phyloP scores from a whole-genome alignment of 2,329 filamentous ascomycete genomes.

The Rasamsonia emersonii region DNA sequence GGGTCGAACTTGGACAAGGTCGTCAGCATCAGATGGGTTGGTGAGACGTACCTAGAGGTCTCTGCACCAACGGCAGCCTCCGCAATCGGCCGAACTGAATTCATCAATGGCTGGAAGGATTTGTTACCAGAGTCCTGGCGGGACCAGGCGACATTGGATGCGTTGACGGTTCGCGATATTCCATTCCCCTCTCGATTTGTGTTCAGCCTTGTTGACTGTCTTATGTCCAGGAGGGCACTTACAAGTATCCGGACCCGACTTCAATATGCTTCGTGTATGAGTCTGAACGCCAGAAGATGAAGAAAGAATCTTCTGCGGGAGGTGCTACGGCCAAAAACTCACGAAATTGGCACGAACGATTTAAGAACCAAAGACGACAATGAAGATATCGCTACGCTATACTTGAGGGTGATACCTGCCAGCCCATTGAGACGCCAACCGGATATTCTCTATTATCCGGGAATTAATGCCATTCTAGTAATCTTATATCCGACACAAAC shows the following conservation, averaged over 20 bases:
- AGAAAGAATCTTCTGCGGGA: conserved; percentile 17
- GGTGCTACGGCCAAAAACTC: conserved; percentile 24
- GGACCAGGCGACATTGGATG: conserved; percentile 22
- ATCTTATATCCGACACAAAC: neutral
- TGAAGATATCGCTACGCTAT: conserved; percentile 13
- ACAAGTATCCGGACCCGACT: conserved; percentile 26
- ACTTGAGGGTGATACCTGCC: no score
- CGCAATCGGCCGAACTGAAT: conserved; percentile 25
- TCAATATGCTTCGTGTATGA: conserved; percentile 28
- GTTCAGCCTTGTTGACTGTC: conserved; percentile 1
- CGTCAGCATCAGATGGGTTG: conserved; percentile 28
- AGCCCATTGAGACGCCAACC: no score
- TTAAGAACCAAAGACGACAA: conserved; percentile 27
- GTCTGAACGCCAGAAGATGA: conserved; percentile 20
- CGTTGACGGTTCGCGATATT: conserved; percentile 20
- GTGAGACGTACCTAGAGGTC: conserved; percentile 32
- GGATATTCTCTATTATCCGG: conserved; percentile 1
- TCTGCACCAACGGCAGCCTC: conserved; percentile 22
- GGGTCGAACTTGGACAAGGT: conserved; percentile 33
- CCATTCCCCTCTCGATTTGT: neutral
- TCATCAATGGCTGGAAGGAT: conserved; percentile 33
- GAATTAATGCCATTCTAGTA: conserved; percentile 1
- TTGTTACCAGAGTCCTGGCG: conserved; percentile 37
- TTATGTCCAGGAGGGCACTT: conserved; percentile 20
- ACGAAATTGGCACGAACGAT: conserved; percentile 37